These are phyloP conservation scores for Lentinus tigrinus DNA, from an alignment of 768 basidiomycete species.

Conservation along the genomic window DNA sequence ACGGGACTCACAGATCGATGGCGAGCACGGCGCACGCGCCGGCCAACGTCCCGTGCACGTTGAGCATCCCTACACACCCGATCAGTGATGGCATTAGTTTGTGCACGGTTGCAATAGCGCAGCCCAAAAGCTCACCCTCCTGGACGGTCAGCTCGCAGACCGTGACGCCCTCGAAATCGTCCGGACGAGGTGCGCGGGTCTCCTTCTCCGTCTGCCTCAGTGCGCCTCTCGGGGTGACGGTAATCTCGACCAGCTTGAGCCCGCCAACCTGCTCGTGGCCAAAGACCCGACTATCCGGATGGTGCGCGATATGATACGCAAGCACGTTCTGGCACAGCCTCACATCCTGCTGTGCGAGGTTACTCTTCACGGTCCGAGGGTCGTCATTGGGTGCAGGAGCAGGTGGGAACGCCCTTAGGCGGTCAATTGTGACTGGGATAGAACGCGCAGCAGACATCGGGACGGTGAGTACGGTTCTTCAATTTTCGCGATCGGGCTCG, in stretches of 20 bases:
- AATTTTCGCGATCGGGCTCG: too few relatives aligned
- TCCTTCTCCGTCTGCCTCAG: background rate
- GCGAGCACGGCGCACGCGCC: slow-evolving; percentile 20
- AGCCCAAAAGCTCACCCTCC: slow-evolving; percentile 16
- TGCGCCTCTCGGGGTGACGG: background rate
- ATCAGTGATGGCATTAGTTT: background rate
- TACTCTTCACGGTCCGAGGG: slow-evolving; percentile 19
- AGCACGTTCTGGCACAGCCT: slow-evolving; percentile 23
- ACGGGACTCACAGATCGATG: slow-evolving; percentile 23
- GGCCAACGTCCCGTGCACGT: slow-evolving; percentile 23
- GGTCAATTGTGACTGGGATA: background rate
- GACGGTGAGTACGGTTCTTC: too few relatives aligned
- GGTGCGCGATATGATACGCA: slow-evolving; percentile 21
- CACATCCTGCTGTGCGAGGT: slow-evolving; percentile 19
- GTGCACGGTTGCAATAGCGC: background rate
- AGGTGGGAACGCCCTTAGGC: slow-evolving; percentile 18
- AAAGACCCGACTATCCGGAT: slow-evolving; percentile 19
- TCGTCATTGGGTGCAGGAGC: slow-evolving; percentile 27
- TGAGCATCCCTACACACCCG: slow-evolving; percentile 24
- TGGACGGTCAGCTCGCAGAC: slow-evolving; percentile 23
- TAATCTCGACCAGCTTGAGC: slow-evolving; percentile 22
- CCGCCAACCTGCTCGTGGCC: slow-evolving; percentile 15
- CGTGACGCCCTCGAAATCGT: slow-evolving; percentile 16
- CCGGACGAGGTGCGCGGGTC: background rate
- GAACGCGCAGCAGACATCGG: slow-evolving; percentile 1